Conservation (phyloP, 2,329 filamentous ascomycete genomes). For the Colletotrichum tamarilloi region DNA sequence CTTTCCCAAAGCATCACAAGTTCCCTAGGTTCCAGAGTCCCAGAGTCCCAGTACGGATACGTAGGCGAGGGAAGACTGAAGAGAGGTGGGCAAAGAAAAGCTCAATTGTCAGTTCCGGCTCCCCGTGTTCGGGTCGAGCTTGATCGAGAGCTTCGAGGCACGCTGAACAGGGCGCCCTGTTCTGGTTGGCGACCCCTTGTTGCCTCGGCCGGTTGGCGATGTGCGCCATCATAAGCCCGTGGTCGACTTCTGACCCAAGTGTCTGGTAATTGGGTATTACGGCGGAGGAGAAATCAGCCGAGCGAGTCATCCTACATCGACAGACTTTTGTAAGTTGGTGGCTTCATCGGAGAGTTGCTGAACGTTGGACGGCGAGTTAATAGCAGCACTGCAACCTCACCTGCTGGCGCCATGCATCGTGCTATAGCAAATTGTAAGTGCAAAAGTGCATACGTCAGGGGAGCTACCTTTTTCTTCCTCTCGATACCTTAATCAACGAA, state of each 20-base stretch:
- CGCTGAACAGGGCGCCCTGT: background rate
- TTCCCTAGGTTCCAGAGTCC: constrained; percentile 12
- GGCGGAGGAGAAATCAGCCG: background rate
- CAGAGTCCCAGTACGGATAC: background rate
- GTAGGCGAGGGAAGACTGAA: constrained; percentile 16
- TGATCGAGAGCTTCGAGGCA: constrained; percentile 13
- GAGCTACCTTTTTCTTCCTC: background rate
- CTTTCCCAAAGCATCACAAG: constrained; percentile 25
- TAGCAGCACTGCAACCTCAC: background rate
- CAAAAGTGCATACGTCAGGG: background rate
- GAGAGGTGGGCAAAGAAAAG: background rate
- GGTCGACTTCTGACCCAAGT: background rate
- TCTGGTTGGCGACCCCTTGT: constrained; percentile 10
- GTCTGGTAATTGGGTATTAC: constrained; percentile 1
- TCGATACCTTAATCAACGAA: background rate
- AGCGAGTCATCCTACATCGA: constrained; percentile 2
- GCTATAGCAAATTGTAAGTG: background rate
- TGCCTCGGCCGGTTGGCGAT: constrained; percentile 11
- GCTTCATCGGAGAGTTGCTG: background rate
- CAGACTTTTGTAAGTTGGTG: constrained; percentile 2
- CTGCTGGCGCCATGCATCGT: background rate
- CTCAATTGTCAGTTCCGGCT: constrained; percentile 23
- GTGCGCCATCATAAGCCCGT: background rate
- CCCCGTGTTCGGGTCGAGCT: constrained; percentile 23
- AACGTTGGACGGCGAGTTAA: constrained; percentile 1